Base-by-base conservation (phyloP, 202 grass and related monocot genomes). In the Bolboschoenoplectus hybrid region DNA sequence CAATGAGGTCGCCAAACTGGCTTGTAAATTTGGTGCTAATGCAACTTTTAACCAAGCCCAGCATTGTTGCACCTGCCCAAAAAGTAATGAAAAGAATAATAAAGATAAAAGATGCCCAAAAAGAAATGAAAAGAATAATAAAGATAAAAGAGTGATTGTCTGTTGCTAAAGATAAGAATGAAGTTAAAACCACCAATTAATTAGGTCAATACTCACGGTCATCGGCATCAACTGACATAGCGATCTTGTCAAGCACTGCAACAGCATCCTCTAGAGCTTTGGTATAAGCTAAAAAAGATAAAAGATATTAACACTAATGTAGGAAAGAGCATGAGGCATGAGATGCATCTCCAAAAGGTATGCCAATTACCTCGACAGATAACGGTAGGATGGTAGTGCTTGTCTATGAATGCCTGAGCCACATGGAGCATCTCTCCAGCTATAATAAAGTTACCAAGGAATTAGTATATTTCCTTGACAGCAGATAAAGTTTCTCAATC, bases 391-490 rank as follows among this genome's bases (percentile, higher is more conserved):
- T 98, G 96, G 83, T 88, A 98, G 44, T 92, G 89, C 80, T 96
- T 98, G 81, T 96, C 91, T 80, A 98, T 94, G 76, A 98, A 98
- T 43, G 93, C 72, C 63, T 95, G 89, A 40, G 96, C 96, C 81
- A 96, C 93, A 86, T 94, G 96, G 49, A 98, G 93, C 96, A 98
- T 96, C 91, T 98, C 96, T 46, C 96, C 96, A 94, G 96, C 96
- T 98, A 89, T 39, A 86, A 74, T 26, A 86, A 85, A 80, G 19
- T 40, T 49, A 68, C 65, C 55, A 80, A 58, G 52, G 7, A 60
- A 19, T 80, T 60, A 80, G 36, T n/a, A 41, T 14, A 5, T 61
- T 39, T 39, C 43, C 10, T 58, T 40, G 0, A 80, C 19, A 19
- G 36, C 2, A 1, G 52, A 2, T 13, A 56, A 17, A 41, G 7